Percentiles rank a stretch among this genome's conserved stretches.
phyloP scores from a whole-genome alignment of 2,329 filamentous ascomycete genomes.

The Dactylellina haptotyla region DNA sequence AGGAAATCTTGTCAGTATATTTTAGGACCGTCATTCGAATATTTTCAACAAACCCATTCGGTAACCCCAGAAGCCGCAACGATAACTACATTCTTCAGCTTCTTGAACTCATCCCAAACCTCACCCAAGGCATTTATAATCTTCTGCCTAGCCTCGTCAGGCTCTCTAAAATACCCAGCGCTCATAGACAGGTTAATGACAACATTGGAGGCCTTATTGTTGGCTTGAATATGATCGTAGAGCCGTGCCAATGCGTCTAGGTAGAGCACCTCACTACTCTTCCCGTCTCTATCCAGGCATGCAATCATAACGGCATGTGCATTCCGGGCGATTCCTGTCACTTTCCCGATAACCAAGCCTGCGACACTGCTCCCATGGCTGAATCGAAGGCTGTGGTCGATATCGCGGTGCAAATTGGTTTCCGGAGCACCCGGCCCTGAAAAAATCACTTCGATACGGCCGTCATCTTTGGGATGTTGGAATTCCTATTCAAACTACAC shows the following conservation, averaged over 20 bases:
- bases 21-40: no score
- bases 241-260: slow-evolving; percentile 9
- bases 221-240: slow-evolving; percentile 6
- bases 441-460: neutral
- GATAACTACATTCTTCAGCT: slow-evolving; percentile 23
- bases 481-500: slow-evolving; percentile 24
- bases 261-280: slow-evolving; percentile 15
- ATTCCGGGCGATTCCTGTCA: slow-evolving; percentile 23
- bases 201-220: neutral
- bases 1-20: no score
- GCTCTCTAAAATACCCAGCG: slow-evolving; percentile 9
- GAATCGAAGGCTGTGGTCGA: slow-evolving; percentile 28
- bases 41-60: slow-evolving; percentile 38
- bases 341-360: slow-evolving; percentile 28
- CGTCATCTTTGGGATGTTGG: neutral
- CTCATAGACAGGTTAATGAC: slow-evolving; percentile 43
- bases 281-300: slow-evolving; percentile 16
- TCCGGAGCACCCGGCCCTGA: slow-evolving; percentile 9
- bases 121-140: neutral
- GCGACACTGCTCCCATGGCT: slow-evolving; percentile 36
- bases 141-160: neutral
- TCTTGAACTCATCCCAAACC: slow-evolving; percentile 9
- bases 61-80: slow-evolving; percentile 9
- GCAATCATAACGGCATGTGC: slow-evolving; percentile 17
- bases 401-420: slow-evolving; percentile 1